Evolutionary conservation across 139 green algal species (phyloP), one percentile per base, ranked within the genome.

Genomic region (Picochlorum sp.): DNA sequence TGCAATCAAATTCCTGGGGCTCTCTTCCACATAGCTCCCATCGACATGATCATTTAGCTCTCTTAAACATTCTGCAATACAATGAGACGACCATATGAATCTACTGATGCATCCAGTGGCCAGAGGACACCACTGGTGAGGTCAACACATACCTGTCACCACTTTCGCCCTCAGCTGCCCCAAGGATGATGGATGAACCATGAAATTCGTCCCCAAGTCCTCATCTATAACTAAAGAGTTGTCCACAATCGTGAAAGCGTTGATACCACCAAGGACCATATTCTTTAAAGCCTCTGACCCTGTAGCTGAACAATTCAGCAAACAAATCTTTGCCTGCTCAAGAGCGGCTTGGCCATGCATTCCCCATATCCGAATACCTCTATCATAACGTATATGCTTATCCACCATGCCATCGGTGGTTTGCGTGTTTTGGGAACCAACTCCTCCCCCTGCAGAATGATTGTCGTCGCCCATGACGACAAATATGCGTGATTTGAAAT

Each of bases 171-270:
- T 74, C 0, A 74, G 74, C 41, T 82, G 44, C 28, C 84, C 89
- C 23, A 98, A 54, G 3, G 50, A 66, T 6, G 58, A 61, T 1
- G 65, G 34, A 18, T 80, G 69, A 49, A 96, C 66, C n/a, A 98
- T 64, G 59, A 90, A 98, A 69, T 98, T 98, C 80, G 96, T 97
- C 21, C 92, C 92, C 6, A 97, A 58, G 66, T 98, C 92, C 3
- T 58, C 21, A 0, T 80, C 54, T 13, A 65, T 61, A 7, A 98
- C 89, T 34, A 77, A 82, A 8, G 57, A 62, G 1, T 72, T 81
- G 63, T 98, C 92, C 16, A 98, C 85, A 14, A 98, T 78, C 0
- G 90, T 97, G 79, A 98, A 98, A 2, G 82, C 81, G 5, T 75
- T 77, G 11, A 98, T 97, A 66, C 92, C 92, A 0, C 92, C 91